These are phyloP conservation scores for Candida caryicola DNA, from an alignment of 805 yeast species.

Conservation along the genomic window DNA sequence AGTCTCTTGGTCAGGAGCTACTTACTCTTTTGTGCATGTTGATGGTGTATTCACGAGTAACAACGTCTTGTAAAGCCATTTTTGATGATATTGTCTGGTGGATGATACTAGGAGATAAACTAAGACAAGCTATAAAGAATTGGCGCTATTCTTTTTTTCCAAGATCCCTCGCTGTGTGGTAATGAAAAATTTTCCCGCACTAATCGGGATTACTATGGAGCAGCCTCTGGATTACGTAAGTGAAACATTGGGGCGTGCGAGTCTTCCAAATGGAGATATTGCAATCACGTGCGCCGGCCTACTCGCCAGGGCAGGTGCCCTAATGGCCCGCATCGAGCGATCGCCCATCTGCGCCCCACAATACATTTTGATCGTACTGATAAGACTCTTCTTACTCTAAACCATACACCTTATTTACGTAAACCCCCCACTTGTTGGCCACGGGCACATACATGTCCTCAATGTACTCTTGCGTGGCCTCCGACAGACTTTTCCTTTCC, in stretches of 20 bases:
- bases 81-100: constrained; percentile 29
- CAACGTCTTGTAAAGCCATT: constrained; percentile 96
- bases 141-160: constrained; percentile 3
- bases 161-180: constrained; percentile 2
- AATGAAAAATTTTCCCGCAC: constrained; percentile 7
- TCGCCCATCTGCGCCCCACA: no score
- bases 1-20: no score
- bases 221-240: no score
- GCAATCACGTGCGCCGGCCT: no score
- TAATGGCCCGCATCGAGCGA: constrained; percentile 1
- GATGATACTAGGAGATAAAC: constrained; percentile 5
- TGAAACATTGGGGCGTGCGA: no score
- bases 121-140: neutral
- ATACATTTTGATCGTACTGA: no score
- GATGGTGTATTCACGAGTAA: constrained; percentile 99
- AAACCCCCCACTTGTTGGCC: constrained; percentile 23
- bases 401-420: constrained; percentile 33
- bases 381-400: constrained; percentile 33
- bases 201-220: neutral
- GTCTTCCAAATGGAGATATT: no score
- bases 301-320: constrained; percentile 6
- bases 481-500: no score
- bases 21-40: constrained; percentile 99
- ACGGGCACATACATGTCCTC: constrained; percentile 3
- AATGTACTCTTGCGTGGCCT: neutral